phyloP scores from a whole-genome alignment of 371 early-diverging fungal genomes.

The Apophysomyces ossiformis region DNA sequence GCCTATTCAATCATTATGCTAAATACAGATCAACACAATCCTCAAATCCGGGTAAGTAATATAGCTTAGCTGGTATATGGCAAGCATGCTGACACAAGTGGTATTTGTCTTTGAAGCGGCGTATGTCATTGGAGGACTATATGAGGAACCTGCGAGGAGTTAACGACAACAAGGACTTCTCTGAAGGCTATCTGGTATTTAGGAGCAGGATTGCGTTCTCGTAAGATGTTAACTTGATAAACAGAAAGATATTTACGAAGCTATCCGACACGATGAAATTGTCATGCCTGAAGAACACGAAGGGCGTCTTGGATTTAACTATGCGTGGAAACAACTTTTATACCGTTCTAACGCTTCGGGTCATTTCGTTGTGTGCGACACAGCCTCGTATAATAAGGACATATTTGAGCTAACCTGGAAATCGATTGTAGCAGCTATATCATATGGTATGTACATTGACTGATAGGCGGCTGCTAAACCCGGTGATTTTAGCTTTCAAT shows the following conservation, averaged over 20 bases:
- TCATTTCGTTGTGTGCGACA: constrained; percentile 51
- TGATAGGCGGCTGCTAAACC: background rate
- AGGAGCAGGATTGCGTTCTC: background rate
- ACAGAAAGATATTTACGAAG: constrained; percentile 69
- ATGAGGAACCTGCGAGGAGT: constrained; percentile 79
- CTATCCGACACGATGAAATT: constrained; percentile 81
- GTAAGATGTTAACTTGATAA: background rate
- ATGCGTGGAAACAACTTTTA: constrained; percentile 92
- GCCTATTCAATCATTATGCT: constrained; percentile 91
- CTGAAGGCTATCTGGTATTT: constrained; percentile 69
- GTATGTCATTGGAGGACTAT: constrained; percentile 90
- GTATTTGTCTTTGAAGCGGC: constrained; percentile 41
- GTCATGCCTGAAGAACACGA: constrained; percentile 92
- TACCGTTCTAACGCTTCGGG: constrained; percentile 57
- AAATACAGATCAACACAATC: constrained; percentile 95
- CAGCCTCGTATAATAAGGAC: constrained; percentile 66
- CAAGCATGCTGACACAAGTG: background rate
- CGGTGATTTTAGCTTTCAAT: constrained; percentile 63
- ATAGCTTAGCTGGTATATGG: background rate
- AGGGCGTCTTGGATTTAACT: constrained; percentile 93
- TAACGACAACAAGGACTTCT: constrained; percentile 77
- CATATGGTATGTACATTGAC: constrained; percentile 58
- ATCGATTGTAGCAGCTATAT: constrained; percentile 68
- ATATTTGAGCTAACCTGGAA: constrained; percentile 68
- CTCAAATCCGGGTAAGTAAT: constrained; percentile 69